Base-by-base conservation (phyloP, 129 eudicot species). In the Ambrosia trifida region DNA sequence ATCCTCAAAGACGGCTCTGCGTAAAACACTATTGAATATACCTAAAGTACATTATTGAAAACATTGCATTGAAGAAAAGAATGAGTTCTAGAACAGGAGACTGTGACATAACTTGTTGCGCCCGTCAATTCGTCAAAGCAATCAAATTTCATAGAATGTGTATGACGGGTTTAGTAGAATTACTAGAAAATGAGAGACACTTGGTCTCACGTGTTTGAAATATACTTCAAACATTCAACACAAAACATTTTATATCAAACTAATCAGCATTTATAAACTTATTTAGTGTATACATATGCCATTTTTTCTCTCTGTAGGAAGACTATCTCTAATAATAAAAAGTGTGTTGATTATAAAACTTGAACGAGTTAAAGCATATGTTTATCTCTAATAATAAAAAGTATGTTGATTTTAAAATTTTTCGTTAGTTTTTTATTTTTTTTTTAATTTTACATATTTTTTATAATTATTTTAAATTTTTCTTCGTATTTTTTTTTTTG, bases 81-180 rank as follows among this genome's bases (percentile, higher is more conserved):
- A 51, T 6, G 11, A 16, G 11, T 16, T 51, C 58, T 51, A 50
- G 58, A 51, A 51, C 10, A 16, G 30, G 4, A 7, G 58, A 51
- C 3, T 51, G 11, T 51, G 30, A 51, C 58, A 1, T 51, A 3
- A 51, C 20, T 51, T 51, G 58, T 51, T 51, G 8, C 7, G 6
- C 58, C 12, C 30, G 58, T 51, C 58, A 51, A 51, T 24, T 24
- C 28, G 28, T 51, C 58, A 51, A 51, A 51, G 58, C 58, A 51
- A 51, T 51, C 58, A 51, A 51, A 51, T 51, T 51, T 51, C 58
- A 51, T 17, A 51, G 58, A 51, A 51, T 10, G 20, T n/a, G 57
- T 51, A n/a, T 7, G 57, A 51, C 57, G 57, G 28, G 57, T 51
- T 51, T n/a, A 51, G 4, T n/a, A 20, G 57, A 51, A 51, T 51